Conservation (phyloP, 345 rosid species). For the Arabidopsis arenosa region DNA sequence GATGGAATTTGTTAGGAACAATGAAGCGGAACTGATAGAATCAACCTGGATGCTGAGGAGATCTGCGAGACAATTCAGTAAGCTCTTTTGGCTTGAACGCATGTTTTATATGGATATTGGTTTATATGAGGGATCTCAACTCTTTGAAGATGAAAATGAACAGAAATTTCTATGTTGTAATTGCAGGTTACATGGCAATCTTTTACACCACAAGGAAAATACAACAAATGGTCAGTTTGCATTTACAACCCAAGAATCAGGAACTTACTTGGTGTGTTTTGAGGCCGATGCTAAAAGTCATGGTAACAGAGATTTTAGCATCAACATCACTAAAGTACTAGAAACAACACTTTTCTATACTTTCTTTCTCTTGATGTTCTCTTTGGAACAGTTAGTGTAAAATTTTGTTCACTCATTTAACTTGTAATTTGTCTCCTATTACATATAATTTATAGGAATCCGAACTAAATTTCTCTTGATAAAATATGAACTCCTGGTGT, state of each 20-base stretch:
- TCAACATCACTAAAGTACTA: slow-evolving; percentile 46
- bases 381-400: slow-evolving; percentile 9
- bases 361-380: background rate
- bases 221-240: slow-evolving; percentile 83
- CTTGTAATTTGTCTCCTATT: slow-evolving; percentile 26
- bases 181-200: slow-evolving; percentile 71
- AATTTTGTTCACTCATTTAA: slow-evolving; percentile 27
- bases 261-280: slow-evolving; percentile 75
- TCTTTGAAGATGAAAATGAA: slow-evolving; percentile 3
- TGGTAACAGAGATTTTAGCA: slow-evolving; percentile 54
- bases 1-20: no score
- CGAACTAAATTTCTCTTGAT: no score
- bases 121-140: background rate
- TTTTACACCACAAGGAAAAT: slow-evolving; percentile 65
- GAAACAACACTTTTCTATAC: slow-evolving; percentile 8
- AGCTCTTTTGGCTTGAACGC: no score
- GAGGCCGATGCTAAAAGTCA: slow-evolving; percentile 54
- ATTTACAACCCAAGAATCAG: slow-evolving; percentile 82
- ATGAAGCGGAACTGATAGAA: no score
- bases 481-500: no score
- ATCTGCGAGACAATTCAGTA: no score
- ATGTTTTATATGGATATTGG: no score
- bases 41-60: no score
- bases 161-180: background rate
- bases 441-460: no score